Evolutionary conservation across 768 basidiomycete species (phyloP).

Genomic region (Thelephora ganbajun): DNA sequence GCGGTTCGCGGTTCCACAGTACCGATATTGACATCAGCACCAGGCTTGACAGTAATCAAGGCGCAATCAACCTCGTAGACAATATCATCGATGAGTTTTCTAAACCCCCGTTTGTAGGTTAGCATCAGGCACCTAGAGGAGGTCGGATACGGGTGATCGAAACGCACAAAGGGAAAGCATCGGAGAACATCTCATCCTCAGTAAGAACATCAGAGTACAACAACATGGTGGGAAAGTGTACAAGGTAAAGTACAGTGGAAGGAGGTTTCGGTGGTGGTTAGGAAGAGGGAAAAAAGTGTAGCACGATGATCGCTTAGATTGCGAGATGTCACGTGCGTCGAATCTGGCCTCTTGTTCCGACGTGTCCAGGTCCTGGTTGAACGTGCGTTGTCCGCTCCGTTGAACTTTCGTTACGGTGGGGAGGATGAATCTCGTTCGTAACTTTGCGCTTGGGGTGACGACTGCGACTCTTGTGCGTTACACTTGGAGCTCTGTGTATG

Average conservation of each 20-base stretch:
- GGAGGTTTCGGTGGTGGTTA: too few relatives aligned
- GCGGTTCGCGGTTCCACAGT: constrained; percentile 9
- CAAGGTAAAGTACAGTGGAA: too few relatives aligned
- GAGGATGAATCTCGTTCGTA: too few relatives aligned
- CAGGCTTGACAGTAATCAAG: constrained; percentile 53
- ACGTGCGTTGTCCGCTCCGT: too few relatives aligned
- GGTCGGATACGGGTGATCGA: not conserved
- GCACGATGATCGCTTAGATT: too few relatives aligned
- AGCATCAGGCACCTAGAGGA: constrained; percentile 4
- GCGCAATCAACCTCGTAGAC: constrained; percentile 82
- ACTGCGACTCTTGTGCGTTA: too few relatives aligned
- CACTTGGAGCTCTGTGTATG: not conserved
- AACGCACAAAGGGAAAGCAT: constrained; percentile 77
- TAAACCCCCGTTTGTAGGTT: constrained; percentile 17
- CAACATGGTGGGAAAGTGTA: constrained; percentile 37
- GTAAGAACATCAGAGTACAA: constrained; percentile 62
- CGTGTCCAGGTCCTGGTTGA: too few relatives aligned
- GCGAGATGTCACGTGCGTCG: too few relatives aligned
- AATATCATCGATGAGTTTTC: constrained; percentile 65
- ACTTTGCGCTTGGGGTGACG: too few relatives aligned
- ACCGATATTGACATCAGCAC: constrained; percentile 85
- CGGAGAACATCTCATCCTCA: constrained; percentile 86
- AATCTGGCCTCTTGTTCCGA: too few relatives aligned
- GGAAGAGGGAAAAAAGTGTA: too few relatives aligned
- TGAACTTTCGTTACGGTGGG: too few relatives aligned